A percentile compares a stretch with the other conserved stretches of the same genome.
Evolutionary conservation across 116 monocot genomes (phyloP).

Genomic region (Phalaenopsis hybrid): DNA sequence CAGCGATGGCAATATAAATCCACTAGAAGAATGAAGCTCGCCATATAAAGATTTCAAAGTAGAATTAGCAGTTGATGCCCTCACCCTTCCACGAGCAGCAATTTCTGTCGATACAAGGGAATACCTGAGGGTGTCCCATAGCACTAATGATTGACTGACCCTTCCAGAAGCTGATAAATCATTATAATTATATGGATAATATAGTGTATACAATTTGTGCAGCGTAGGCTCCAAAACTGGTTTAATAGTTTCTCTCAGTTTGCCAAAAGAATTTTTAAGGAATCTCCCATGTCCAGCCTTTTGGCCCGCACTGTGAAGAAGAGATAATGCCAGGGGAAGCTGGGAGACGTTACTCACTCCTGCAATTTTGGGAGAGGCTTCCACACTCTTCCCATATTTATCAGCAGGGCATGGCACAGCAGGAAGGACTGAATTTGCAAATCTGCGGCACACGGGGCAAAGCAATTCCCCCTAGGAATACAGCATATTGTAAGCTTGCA

Average conservation of each 20-base stretch:
- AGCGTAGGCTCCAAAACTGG: conserved; percentile 43
- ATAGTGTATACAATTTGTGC: conserved; percentile 40
- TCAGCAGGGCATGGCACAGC: conserved; percentile 14
- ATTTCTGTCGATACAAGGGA: conserved; percentile 78
- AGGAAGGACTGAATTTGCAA: conserved; percentile 84
- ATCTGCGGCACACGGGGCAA: conserved; percentile 91
- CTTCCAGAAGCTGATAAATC: conserved; percentile 31
- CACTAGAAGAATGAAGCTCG: conserved; percentile 63
- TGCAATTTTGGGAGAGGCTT: conserved; percentile 1
- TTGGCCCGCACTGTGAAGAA: conserved; percentile 56
- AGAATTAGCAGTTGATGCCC: conserved; percentile 20
- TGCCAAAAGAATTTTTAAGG: conserved; percentile 28
- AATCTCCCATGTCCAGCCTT: conserved; percentile 35
- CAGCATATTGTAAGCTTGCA: background rate
- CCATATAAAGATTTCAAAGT: conserved; percentile 34
- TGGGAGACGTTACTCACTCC: conserved; percentile 7
- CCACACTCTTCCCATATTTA: conserved; percentile 8
- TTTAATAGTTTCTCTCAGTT: conserved; percentile 27
- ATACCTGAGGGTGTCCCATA: conserved; percentile 85
- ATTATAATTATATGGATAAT: conserved; percentile 38
- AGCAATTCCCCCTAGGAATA: conserved; percentile 79
- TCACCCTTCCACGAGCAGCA: conserved; percentile 55
- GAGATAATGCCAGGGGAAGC: conserved; percentile 48
- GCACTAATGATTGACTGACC: conserved; percentile 45
- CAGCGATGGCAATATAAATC: conserved; percentile 52